Base-by-base conservation (phyloP, 2,329 filamentous ascomycete genomes). In the Moelleriella libera region DNA sequence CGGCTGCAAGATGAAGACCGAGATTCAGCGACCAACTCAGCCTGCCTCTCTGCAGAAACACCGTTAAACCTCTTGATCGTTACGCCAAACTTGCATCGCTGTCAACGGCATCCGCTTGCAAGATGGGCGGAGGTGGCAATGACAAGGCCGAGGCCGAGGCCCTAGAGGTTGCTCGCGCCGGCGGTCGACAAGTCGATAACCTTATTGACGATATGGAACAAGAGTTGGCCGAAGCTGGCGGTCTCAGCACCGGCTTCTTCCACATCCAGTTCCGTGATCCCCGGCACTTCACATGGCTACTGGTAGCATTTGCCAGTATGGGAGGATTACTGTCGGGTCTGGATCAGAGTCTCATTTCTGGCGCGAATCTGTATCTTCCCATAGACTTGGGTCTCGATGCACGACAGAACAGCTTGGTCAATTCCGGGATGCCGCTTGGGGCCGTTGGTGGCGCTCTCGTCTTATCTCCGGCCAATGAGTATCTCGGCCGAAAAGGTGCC, bases 271-370 rank as follows among this genome's bases (percentile, higher is more conserved):
- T 84, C 63, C 69, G 68, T 45, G 72, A 83, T 58, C 78, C 80
- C 0, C 75, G 78, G 56, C 57, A 63, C 48, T 87, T 85, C 60
- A 86, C 82, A 30, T 83, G 74, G 68, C 63, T 83, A 12, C 70
- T 85, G 11, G 80, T 84, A 43, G 77, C 72, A 1, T 86, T 86
- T 54, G 82, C 82, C n/a, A 83, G 78, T 12, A 83, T 86, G 79
- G 82, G 83, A 45, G 83, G 83, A 58, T 66, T 87, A 28, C 73
- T 86, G 0, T 84, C 80, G 1, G 83, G 83, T 50, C 70, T 87
- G 21, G 83, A 87, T 57, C 83, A 87, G 63, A 83, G 78, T 43
- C 68, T 86, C 48, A 87, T 87, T 55, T 81, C 75, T 10, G 83
- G 83, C 46, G 83, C 83, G 45, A 82, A 83, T 56, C 67, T 86